Percentiles rank a stretch among this genome's conserved stretches.
These are phyloP conservation scores for Mortierella sp. DNA, from an alignment of 371 early-diverging fungal species.

Conservation along the genomic window DNA sequence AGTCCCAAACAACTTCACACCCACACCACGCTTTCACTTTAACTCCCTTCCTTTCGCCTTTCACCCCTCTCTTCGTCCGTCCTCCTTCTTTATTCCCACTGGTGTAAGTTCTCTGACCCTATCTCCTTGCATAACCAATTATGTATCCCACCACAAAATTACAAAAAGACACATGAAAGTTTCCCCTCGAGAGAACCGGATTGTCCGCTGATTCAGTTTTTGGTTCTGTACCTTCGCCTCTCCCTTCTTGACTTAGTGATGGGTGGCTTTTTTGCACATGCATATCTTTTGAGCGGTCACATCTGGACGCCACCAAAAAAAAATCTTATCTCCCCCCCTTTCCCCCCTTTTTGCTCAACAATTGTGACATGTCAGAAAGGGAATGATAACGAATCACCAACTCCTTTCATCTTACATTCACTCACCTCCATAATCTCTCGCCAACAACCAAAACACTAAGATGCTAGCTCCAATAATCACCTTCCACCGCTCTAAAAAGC, in stretches of 20 bases:
- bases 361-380: not conserved
- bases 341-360: not conserved
- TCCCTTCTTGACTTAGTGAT: no score
- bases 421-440: not conserved
- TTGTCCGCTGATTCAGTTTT: not conserved
- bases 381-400: not conserved
- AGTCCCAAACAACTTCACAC: not conserved
- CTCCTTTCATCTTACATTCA: not conserved
- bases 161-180: not conserved
- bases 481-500: constrained; percentile 28
- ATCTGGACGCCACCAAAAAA: not conserved
- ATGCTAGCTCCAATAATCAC: constrained; percentile 12
- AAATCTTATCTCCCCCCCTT: not conserved
- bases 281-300: not conserved
- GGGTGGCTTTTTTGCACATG: no score
- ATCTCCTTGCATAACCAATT: not conserved
- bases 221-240: not conserved
- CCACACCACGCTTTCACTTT: no score
- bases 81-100: not conserved
- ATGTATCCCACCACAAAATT: not conserved
- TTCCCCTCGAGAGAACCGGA: not conserved
- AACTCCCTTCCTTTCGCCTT: not conserved
- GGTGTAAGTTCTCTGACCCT: not conserved
- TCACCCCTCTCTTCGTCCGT: not conserved
- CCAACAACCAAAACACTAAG: not conserved